These are phyloP conservation scores for Diophrys appendiculata DNA, from an alignment of 73 alveolate species.

Conservation along the genomic window DNA sequence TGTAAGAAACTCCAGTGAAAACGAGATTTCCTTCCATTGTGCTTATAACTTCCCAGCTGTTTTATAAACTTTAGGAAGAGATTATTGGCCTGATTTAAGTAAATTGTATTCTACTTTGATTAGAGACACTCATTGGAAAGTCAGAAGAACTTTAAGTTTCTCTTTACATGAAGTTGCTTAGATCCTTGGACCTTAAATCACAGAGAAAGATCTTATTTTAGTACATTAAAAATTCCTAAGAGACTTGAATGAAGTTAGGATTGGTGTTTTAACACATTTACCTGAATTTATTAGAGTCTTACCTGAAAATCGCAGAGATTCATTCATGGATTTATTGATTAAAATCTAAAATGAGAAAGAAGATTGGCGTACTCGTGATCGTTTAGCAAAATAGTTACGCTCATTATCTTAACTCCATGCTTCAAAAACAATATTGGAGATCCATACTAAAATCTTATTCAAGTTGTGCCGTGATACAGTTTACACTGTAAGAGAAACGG, in stretches of 20 bases:
- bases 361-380: constrained; percentile 70
- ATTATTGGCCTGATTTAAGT: constrained; percentile 63
- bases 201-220: constrained; percentile 74
- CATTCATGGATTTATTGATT: constrained; percentile 47
- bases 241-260: constrained; percentile 54
- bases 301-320: constrained; percentile 56
- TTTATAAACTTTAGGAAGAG: constrained; percentile 63
- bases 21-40: constrained; percentile 64
- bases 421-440: constrained; percentile 52
- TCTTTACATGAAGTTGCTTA: constrained; percentile 78
- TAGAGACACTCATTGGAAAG: constrained; percentile 61
- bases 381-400: constrained; percentile 47
- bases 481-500: constrained; percentile 60
- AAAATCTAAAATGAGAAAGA: constrained; percentile 54
- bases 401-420: constrained; percentile 54
- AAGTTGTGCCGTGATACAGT: constrained; percentile 69
- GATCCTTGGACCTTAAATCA: constrained; percentile 70
- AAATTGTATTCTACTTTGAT: constrained; percentile 49
- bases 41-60: constrained; percentile 78
- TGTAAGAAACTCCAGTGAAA: constrained; percentile 37
- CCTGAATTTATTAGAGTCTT: constrained; percentile 63
- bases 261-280: constrained; percentile 52
- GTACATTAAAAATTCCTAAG: constrained; percentile 56
- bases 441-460: constrained; percentile 64
- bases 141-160: constrained; percentile 68